Conservation (phyloP, 345 rosid genomes). For the Citropsis articulata region DNA sequence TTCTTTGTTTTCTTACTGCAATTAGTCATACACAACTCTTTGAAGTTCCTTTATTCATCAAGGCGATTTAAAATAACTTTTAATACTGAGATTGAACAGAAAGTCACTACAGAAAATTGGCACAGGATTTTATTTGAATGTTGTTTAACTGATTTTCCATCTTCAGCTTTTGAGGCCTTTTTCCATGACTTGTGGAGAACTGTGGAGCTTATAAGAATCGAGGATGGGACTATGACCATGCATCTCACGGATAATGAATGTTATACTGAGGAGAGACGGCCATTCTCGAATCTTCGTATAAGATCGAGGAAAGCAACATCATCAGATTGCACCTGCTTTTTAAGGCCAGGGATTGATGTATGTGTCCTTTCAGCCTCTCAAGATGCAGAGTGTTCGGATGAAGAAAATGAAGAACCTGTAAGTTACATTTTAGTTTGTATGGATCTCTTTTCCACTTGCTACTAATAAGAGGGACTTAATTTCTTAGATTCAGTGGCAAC, state of each 20-base stretch:
- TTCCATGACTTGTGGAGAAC: conserved; percentile 56
- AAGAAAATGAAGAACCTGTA: conserved; percentile 40
- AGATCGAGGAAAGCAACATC: conserved; percentile 63
- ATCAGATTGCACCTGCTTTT: conserved; percentile 63
- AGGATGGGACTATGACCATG: conserved; percentile 46
- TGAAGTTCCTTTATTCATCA: too few relatives aligned
- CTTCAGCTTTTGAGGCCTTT: conserved; percentile 76
- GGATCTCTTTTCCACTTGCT: neutral
- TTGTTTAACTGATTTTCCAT: conserved; percentile 7
- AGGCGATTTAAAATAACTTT: neutral
- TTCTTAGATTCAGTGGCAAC: neutral
- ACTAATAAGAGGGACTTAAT: neutral
- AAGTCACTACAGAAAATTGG: neutral
- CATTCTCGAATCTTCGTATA: conserved; percentile 55
- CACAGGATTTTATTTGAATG: neutral
- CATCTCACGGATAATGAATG: conserved; percentile 35
- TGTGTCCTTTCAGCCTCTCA: conserved; percentile 45
- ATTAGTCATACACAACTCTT: neutral
- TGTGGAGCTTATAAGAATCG: conserved; percentile 49
- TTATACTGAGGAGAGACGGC: conserved; percentile 36
- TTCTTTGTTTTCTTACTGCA: neutral
- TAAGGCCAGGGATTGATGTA: conserved; percentile 79
- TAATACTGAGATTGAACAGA: neutral
- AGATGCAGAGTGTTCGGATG: conserved; percentile 22
- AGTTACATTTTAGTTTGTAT: conserved; percentile 7